Evolutionary conservation across 177 flowering plant species (phyloP).

Genomic region (Vitis hybrid): DNA sequence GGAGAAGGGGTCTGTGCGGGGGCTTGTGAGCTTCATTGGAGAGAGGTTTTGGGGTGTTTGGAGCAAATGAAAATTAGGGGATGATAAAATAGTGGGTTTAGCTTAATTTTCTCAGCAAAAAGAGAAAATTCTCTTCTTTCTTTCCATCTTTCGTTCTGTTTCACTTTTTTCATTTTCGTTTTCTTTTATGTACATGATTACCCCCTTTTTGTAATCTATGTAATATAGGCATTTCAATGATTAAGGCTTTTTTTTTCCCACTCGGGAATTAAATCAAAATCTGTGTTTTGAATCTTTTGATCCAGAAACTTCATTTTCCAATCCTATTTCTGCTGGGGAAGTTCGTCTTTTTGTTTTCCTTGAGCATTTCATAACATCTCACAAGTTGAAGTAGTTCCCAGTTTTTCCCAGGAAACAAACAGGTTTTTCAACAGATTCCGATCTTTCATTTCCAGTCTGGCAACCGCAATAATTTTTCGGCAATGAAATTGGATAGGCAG

Average conservation of each 20-base stretch:
- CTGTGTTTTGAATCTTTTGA: neutral
- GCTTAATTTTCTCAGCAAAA: neutral
- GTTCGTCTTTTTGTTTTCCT: too few species aligned
- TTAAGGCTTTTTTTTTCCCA: neutral
- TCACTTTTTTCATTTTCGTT: neutral
- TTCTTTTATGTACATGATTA: neutral
- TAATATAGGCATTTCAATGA: neutral
- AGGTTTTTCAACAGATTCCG: too few species aligned
- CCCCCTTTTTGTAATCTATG: neutral
- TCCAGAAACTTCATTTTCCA: too few species aligned
- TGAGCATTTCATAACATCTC: too few species aligned
- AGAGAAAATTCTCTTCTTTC: neutral
- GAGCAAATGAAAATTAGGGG: conserved; percentile 6
- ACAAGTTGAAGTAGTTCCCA: too few species aligned
- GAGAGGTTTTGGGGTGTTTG: conserved; percentile 40
- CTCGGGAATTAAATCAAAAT: neutral
- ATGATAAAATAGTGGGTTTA: neutral
- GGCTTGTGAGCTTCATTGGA: conserved; percentile 33
- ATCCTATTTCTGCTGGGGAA: too few species aligned
- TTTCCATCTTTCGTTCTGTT: neutral
- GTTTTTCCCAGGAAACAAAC: too few species aligned
- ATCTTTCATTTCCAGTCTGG: too few species aligned
- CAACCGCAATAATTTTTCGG: too few species aligned
- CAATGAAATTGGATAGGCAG: too few species aligned
- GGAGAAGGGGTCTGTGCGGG: conserved; percentile 33